Conservation (phyloP, 2,329 filamentous ascomycete genomes). For the Ophiostoma novo-ulmi region DNA sequence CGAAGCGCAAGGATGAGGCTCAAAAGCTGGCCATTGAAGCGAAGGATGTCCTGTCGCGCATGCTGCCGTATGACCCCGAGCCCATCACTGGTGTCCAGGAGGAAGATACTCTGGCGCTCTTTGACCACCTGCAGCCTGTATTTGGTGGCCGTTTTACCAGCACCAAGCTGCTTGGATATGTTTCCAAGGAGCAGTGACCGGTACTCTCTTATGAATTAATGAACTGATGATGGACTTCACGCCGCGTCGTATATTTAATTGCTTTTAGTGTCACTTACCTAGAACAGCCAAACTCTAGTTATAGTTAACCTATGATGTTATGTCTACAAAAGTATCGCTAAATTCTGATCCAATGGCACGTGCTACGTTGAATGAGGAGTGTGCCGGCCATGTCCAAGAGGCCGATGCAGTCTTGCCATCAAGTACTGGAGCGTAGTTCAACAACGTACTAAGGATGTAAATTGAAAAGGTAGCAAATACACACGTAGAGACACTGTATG, state of each 20-base stretch:
- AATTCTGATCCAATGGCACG: too few species aligned
- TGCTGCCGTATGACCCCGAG: constrained; percentile 27
- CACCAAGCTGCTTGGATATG: constrained; percentile 24
- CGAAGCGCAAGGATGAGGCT: constrained; percentile 14
- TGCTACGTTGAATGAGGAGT: too few species aligned
- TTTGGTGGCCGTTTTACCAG: constrained; percentile 27
- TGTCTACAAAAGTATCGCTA: too few species aligned
- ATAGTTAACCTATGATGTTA: too few species aligned
- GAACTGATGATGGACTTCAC: neutral
- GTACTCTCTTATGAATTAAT: neutral
- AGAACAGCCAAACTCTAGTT: too few species aligned
- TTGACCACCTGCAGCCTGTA: constrained; percentile 27
- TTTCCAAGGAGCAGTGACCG: constrained; percentile 9
- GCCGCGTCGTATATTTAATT: too few species aligned
- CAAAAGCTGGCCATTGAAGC: constrained; percentile 24
- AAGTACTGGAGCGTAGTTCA: too few species aligned
- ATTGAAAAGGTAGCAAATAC: too few species aligned
- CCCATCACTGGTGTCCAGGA: constrained; percentile 20
- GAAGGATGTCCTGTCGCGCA: constrained; percentile 27
- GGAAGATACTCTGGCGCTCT: constrained; percentile 26
- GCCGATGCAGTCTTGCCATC: too few species aligned
- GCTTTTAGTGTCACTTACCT: too few species aligned
- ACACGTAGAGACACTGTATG: neutral
- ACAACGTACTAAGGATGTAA: too few species aligned
- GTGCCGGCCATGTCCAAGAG: too few species aligned